Percentiles rank a stretch among this genome's conserved stretches.
These are phyloP conservation scores for Circinella umbellata DNA, from an alignment of 371 early-diverging fungal genomes.

Conservation along the genomic window DNA sequence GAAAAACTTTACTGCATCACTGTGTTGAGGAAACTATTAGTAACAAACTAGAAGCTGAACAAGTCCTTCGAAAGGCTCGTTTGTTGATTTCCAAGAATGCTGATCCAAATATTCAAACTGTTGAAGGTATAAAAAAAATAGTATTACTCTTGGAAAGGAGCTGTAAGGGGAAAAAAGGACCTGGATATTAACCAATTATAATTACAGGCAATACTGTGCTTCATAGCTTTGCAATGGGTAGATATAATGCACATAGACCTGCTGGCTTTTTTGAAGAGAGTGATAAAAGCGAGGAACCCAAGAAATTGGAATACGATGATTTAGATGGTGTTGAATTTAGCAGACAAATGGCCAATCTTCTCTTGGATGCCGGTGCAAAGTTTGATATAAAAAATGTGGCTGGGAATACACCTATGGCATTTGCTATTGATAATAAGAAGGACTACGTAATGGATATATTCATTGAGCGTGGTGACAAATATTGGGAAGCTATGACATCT, in stretches of 20 bases:
- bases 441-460: conserved; percentile 32
- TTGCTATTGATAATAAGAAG: conserved; percentile 39
- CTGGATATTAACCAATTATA: not conserved
- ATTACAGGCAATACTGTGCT: conserved; percentile 44
- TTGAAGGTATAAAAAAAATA: conserved; percentile 34
- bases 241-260: conserved; percentile 25
- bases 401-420: conserved; percentile 50
- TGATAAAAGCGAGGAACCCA: not conserved
- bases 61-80: conserved; percentile 33
- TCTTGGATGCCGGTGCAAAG: conserved; percentile 38
- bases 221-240: conserved; percentile 40
- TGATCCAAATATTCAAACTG: conserved; percentile 40
- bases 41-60: conserved; percentile 38
- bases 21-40: conserved; percentile 27
- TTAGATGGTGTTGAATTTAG: conserved; percentile 36
- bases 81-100: conserved; percentile 49
- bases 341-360: conserved; percentile 26
- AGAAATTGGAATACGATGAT: conserved; percentile 32
- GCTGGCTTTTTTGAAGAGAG: conserved; percentile 15
- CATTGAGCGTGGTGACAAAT: conserved; percentile 36
- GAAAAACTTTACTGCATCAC: conserved; percentile 55
- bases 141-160: too few species aligned
- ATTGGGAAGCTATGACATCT: conserved; percentile 26
- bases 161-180: too few species aligned
- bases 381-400: conserved; percentile 29